These are phyloP conservation scores for Ampelomyces quisqualis DNA, from an alignment of 2,329 filamentous ascomycete genomes.

Conservation along the genomic window DNA sequence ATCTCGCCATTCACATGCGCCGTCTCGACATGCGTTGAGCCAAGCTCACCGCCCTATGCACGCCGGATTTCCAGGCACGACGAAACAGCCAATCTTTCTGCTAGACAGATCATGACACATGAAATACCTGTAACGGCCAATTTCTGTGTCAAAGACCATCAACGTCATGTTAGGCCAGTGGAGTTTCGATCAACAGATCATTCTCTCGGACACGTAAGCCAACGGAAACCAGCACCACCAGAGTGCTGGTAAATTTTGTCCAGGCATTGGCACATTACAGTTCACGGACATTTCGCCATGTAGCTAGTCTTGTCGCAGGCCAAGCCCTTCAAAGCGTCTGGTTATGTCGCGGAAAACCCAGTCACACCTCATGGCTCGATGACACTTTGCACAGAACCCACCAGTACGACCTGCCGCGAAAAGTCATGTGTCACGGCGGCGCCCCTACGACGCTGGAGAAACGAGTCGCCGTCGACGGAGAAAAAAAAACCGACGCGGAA, in stretches of 20 bases:
- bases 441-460: too few species aligned
- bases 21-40: conserved; percentile 17
- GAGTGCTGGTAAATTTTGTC: conserved; percentile 1
- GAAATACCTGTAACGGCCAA: conserved; percentile 23
- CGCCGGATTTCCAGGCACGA: conserved; percentile 9
- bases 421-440: too few species aligned
- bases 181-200: conserved; percentile 8
- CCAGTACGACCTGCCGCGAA: too few species aligned
- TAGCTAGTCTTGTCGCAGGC: too few species aligned
- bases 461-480: too few species aligned
- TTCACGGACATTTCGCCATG: conserved; percentile 15
- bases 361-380: too few species aligned
- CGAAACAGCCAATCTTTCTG: conserved; percentile 9
- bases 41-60: conserved; percentile 19
- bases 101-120: conserved; percentile 26
- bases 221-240: conserved; percentile 10
- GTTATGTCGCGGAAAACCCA: too few species aligned
- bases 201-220: conserved; percentile 7
- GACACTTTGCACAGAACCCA: too few species aligned
- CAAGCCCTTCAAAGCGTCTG: too few species aligned
- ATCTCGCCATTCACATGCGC: conserved; percentile 7
- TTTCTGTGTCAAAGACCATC: conserved; percentile 21
- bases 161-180: conserved; percentile 9
- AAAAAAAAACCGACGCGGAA: too few species aligned
- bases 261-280: conserved; percentile 8